phyloP scores from a whole-genome alignment of 2,329 filamentous ascomycete species.

The Fusarium setosum region DNA sequence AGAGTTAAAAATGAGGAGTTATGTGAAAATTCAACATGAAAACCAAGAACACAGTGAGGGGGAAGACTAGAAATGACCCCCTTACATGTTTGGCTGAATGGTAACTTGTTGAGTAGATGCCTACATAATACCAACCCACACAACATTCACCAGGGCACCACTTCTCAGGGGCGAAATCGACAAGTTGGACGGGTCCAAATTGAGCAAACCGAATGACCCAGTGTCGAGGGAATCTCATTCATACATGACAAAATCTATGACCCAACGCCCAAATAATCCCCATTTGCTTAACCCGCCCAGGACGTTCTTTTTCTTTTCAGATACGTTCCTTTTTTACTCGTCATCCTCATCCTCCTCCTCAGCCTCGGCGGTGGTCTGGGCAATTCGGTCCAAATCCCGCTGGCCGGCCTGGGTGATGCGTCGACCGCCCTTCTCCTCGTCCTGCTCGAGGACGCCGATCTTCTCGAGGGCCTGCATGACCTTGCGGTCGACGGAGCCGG shows the following conservation, averaged over 20 bases:
- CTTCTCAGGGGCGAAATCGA: slow-evolving; percentile 25
- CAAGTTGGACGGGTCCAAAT: slow-evolving; percentile 47
- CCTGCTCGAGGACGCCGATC: slow-evolving; percentile 97
- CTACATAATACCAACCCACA: neutral
- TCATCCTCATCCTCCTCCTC: slow-evolving; percentile 75
- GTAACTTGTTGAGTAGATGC: too few relatives aligned
- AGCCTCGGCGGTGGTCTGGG: slow-evolving; percentile 81
- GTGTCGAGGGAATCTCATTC: slow-evolving; percentile 53
- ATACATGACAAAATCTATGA: slow-evolving; percentile 54
- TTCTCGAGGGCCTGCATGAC: slow-evolving; percentile 98
- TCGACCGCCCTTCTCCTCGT: slow-evolving; percentile 98
- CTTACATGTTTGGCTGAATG: too few relatives aligned
- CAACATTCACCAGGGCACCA: slow-evolving; percentile 25
- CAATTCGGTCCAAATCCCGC: slow-evolving; percentile 98
- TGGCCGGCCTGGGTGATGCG: slow-evolving; percentile 98
- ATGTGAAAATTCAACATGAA: too few relatives aligned
- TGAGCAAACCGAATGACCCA: slow-evolving; percentile 52
- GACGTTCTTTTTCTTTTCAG: slow-evolving; percentile 31
- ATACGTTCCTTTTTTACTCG: slow-evolving; percentile 78
- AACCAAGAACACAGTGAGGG: too few relatives aligned
- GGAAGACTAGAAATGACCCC: too few relatives aligned
- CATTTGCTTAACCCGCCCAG: slow-evolving; percentile 34
- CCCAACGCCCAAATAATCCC: slow-evolving; percentile 57
- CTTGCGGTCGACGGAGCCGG: slow-evolving; percentile 96
- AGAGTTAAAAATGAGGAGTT: too few relatives aligned